Conservation (phyloP, 108 stramenopile genomes). For the Cylindrotheca fusiformis region DNA sequence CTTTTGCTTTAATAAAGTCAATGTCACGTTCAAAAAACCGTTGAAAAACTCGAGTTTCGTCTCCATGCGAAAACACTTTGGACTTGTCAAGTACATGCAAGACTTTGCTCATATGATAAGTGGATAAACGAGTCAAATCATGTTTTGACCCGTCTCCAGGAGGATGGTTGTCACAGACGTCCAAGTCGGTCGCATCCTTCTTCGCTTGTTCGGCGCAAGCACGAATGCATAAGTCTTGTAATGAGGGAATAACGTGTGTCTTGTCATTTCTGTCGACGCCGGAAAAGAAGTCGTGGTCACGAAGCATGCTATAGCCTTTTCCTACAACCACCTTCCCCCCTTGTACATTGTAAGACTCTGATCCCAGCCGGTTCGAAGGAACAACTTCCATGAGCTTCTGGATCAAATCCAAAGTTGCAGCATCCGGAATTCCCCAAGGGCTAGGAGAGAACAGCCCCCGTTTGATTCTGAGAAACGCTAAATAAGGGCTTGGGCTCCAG, state of each 20-base stretch:
- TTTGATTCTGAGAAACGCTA: constrained; percentile 87
- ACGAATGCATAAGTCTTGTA: constrained; percentile 75
- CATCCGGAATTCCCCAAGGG: constrained; percentile 61
- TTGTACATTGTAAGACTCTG: constrained; percentile 55
- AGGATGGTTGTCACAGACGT: constrained; percentile 66
- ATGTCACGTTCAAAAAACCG: constrained; percentile 67
- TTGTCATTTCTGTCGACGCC: constrained; percentile 12
- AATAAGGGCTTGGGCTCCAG: constrained; percentile 81
- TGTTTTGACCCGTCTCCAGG: constrained; percentile 69
- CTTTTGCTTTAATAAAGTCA: constrained; percentile 47
- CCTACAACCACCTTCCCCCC: constrained; percentile 5
- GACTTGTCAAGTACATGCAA: constrained; percentile 76
- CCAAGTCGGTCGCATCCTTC: constrained; percentile 56
- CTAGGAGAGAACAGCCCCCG: constrained; percentile 36
- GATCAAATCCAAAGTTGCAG: constrained; percentile 82
- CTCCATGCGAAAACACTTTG: constrained; percentile 45
- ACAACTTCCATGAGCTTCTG: constrained; percentile 52
- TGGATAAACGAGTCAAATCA: constrained; percentile 60
- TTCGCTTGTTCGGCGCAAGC: constrained; percentile 67
- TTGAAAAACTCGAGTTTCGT: constrained; percentile 69
- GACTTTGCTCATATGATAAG: constrained; percentile 52
- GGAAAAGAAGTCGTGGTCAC: constrained; percentile 26
- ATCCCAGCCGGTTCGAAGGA: constrained; percentile 70
- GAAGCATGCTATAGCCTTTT: constrained; percentile 28
- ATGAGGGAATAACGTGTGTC: constrained; percentile 57